Evolutionary conservation across 371 early-diverging fungal genomes (phyloP), one percentile per base, ranked within the genome.

Genomic region (Rhizopus microsporus): DNA sequence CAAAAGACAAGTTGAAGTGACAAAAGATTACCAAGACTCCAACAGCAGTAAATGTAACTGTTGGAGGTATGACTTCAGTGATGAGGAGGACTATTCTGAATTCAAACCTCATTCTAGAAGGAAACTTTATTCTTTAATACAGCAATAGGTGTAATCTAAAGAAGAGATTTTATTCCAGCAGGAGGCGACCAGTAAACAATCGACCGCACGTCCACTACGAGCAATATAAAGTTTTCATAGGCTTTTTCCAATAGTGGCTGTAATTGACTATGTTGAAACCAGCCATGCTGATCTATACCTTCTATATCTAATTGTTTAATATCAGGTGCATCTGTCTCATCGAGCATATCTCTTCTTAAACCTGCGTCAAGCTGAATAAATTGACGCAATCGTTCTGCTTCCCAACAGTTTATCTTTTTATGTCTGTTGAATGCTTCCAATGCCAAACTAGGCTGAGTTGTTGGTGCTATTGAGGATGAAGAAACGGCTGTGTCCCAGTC

Each of bases 191-290:
- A 56, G 51, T 70, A 57, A 48, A 62, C 60, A 31, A 72, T 68
- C 46, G 65, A 64, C 10, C 49, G 57, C 6, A 80, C 72, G 32
- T 69, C 56, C 3, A 77, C 46, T 17, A 68, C 53, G 4, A 74
- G 51, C n/a, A 77, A 30, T 0, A 56, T 65, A 62, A 77, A 77
- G 45, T 72, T 71, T 16, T 64, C 65, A 48, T 63, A 77, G 1
- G 69, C 72, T 47, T 69, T 56, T 46, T 77, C 65, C 44, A 74
- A 32, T 7, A 65, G 29, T 3, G 53, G 57, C 37, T 69, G 69
- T 5, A 66, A 54, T 29, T 63, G 47, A 23, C 60, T 30, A 40
- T 72, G 66, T 39, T 59, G 38, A 47, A 64, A 63, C 61, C 66
- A 65, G 12, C 68, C 69, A 23, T 67, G 45, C 37, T 60, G 56